These are phyloP conservation scores for Auricularia sp. DNA, from an alignment of 768 basidiomycete species.

Conservation along the genomic window DNA sequence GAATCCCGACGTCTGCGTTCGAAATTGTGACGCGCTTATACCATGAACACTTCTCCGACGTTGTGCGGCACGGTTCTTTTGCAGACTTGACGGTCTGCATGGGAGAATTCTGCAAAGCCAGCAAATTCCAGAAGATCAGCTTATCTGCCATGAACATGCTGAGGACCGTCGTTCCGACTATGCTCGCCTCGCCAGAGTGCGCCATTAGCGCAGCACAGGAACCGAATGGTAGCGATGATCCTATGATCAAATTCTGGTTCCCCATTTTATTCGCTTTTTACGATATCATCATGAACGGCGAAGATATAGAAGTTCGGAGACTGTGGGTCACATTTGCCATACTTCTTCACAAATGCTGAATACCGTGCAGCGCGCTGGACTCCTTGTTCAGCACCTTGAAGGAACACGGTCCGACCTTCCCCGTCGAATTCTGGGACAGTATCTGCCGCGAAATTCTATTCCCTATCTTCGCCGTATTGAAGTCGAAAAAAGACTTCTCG, in stretches of 20 bases:
- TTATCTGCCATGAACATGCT: conserved; percentile 95
- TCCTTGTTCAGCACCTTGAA: conserved; percentile 92
- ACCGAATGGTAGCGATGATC: conserved; percentile 43
- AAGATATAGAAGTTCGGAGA: conserved; percentile 93
- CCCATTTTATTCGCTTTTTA: conserved; percentile 96
- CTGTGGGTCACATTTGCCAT: conserved; percentile 48
- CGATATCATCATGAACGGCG: conserved; percentile 99
- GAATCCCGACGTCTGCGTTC: conserved; percentile 86
- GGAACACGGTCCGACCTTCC: conserved; percentile 74
- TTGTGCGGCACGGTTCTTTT: conserved; percentile 89
- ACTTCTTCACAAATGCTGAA: neutral
- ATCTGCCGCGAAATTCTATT: conserved; percentile 93
- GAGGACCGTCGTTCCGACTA: conserved; percentile 81
- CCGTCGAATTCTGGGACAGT: conserved; percentile 95
- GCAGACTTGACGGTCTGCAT: conserved; percentile 95
- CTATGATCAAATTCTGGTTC: conserved; percentile 95
- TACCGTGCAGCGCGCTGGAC: conserved; percentile 70
- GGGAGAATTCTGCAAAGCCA: conserved; percentile 98
- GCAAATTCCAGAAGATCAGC: conserved; percentile 98
- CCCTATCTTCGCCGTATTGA: conserved; percentile 94
- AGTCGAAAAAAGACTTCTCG: conserved; percentile 83
- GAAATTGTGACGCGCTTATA: conserved; percentile 91
- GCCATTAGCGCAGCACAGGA: conserved; percentile 26
- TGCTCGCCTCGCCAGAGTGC: conserved; percentile 76
- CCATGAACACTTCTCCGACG: conserved; percentile 79